Evolutionary conservation across 495 filamentous ascomycete species (phyloP).

Genomic region (Aspergillus leporis): DNA sequence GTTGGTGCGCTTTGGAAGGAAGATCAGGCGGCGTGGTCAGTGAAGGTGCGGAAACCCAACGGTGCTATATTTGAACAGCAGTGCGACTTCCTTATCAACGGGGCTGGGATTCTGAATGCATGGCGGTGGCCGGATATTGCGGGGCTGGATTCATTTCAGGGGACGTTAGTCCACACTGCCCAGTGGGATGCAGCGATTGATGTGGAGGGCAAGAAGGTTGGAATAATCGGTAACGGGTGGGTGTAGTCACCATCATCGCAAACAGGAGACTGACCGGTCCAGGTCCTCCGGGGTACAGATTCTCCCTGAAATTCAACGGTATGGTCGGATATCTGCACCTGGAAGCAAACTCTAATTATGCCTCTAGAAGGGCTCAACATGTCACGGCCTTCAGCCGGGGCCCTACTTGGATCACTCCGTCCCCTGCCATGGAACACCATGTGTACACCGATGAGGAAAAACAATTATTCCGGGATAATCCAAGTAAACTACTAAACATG

Average conservation of each 20-base stretch:
- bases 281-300: not conserved
- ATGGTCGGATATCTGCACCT: not conserved
- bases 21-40: too few relatives aligned
- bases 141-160: conserved; percentile 15
- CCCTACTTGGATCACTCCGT: too few relatives aligned
- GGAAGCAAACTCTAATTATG: too few relatives aligned
- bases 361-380: too few relatives aligned
- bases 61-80: not conserved
- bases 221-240: conserved; percentile 46
- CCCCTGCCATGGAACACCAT: too few relatives aligned
- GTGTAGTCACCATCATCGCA: conserved; percentile 30
- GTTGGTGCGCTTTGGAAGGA: too few relatives aligned
- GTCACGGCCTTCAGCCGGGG: too few relatives aligned
- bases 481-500: too few relatives aligned
- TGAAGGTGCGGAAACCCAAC: too few relatives aligned
- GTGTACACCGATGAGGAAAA: too few relatives aligned
- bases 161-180: conserved; percentile 28
- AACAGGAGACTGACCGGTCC: conserved; percentile 29
- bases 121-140: conserved; percentile 38
- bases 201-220: conserved; percentile 44
- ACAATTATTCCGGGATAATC: too few relatives aligned
- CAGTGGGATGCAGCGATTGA: conserved; percentile 23
- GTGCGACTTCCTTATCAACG: not conserved
- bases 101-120: not conserved
- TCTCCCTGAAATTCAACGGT: conserved; percentile 12